Evolutionary conservation across 768 basidiomycete species (phyloP).

Genomic region (Holtermanniella nyarrowii): DNA sequence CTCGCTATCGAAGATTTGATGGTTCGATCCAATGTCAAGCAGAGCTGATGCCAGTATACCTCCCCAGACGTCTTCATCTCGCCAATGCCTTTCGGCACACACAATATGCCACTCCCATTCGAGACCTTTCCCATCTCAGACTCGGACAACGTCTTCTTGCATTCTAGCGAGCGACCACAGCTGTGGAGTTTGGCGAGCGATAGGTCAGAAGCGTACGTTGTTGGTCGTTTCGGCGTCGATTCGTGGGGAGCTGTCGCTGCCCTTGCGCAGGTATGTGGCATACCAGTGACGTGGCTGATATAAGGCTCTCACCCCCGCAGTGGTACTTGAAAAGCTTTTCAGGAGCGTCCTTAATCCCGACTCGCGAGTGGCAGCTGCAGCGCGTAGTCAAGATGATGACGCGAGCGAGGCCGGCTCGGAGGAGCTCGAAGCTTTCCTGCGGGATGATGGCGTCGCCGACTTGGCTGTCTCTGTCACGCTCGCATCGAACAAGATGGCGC

Average conservation of each 20-base stretch:
- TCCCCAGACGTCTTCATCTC: background rate
- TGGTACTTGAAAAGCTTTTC: background rate
- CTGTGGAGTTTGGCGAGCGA: background rate
- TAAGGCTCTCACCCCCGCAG: background rate
- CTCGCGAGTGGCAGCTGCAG: background rate
- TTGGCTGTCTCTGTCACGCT: background rate
- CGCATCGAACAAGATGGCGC: background rate
- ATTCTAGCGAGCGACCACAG: background rate
- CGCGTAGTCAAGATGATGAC: background rate
- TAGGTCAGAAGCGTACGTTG: background rate
- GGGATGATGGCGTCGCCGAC: background rate
- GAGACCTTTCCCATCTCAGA: background rate
- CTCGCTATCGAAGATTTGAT: background rate
- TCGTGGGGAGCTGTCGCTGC: background rate
- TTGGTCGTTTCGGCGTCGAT: background rate
- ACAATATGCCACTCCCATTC: background rate
- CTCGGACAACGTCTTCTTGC: background rate
- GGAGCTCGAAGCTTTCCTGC: background rate
- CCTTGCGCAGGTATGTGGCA: background rate
- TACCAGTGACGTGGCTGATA: background rate
- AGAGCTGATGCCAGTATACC: background rate
- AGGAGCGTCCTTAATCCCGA: background rate
- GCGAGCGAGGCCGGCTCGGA: background rate
- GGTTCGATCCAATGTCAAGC: background rate
- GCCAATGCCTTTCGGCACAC: background rate